Evolutionary conservation across 140 eudicot species (phyloP).

Genomic region (Flaveria floridana): DNA sequence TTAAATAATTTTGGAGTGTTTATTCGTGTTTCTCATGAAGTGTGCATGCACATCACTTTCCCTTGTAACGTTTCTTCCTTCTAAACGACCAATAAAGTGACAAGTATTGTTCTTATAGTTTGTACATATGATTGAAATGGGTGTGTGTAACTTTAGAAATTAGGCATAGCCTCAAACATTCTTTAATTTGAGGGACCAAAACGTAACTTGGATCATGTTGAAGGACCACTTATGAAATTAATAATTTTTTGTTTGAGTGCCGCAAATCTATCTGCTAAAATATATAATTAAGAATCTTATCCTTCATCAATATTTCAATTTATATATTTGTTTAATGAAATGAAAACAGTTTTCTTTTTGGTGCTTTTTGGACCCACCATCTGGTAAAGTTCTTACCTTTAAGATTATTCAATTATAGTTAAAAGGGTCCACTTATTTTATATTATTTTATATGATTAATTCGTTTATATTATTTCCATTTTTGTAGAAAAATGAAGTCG

Average conservation of each 20-base stretch:
- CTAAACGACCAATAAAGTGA: neutral
- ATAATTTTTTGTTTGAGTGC: slow-evolving; percentile 30
- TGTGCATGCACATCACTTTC: too few relatives aligned
- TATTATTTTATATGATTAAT: neutral
- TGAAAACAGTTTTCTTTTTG: slow-evolving; percentile 18
- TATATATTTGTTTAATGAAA: slow-evolving; percentile 22
- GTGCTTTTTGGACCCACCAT: slow-evolving; percentile 39
- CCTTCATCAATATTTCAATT: slow-evolving; percentile 34
- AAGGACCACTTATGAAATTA: slow-evolving; percentile 25
- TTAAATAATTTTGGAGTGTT: neutral
- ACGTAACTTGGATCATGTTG: neutral
- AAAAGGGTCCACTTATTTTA: slow-evolving; percentile 20
- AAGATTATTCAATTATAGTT: slow-evolving; percentile 19
- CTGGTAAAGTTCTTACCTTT: slow-evolving; percentile 38
- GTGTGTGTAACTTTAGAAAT: neutral
- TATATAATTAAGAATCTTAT: slow-evolving; percentile 44
- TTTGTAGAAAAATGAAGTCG: slow-evolving; percentile 23
- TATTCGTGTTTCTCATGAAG: too few relatives aligned
- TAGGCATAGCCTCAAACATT: neutral
- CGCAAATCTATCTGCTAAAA: slow-evolving; percentile 41
- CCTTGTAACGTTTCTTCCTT: too few relatives aligned
- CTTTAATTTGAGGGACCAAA: slow-evolving; percentile 4
- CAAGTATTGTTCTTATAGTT: neutral
- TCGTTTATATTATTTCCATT: slow-evolving; percentile 16
- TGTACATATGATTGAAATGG: neutral